A percentile compares a stretch with the other conserved stretches of the same genome.
Conservation (phyloP, 2,329 filamentous ascomycete species). For the Apiospora sp. region DNA sequence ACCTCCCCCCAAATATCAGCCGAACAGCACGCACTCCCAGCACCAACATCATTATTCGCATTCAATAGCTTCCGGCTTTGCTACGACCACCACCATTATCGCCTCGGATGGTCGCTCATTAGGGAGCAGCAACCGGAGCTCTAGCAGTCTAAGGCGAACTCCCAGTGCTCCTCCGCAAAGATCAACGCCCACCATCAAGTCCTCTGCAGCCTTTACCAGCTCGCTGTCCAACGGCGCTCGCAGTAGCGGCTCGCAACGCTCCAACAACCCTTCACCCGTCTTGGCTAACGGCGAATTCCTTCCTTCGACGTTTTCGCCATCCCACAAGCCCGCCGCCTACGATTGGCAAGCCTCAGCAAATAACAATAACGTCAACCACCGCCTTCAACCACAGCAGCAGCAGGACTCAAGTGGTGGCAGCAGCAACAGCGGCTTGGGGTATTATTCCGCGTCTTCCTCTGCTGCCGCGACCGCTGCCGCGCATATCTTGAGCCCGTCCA, state of each 20-base stretch:
- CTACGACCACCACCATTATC: conserved; percentile 17
- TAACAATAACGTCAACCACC: conserved; percentile 21
- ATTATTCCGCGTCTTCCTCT: conserved; percentile 14
- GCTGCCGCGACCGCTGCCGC: conserved; percentile 25
- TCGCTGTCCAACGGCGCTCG: conserved; percentile 27
- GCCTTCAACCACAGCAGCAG: not conserved
- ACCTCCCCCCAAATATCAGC: conserved; percentile 51
- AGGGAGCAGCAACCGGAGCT: conserved; percentile 67
- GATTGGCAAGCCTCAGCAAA: conserved; percentile 39
- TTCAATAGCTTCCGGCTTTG: conserved; percentile 52
- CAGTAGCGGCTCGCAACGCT: conserved; percentile 48
- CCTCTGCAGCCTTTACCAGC: conserved; percentile 53
- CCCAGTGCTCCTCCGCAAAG: conserved; percentile 63
- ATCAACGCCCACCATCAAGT: conserved; percentile 32
- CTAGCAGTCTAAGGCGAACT: conserved; percentile 66
- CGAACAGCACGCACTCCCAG: conserved; percentile 20
- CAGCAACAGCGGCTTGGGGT: conserved; percentile 8
- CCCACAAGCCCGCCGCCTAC: conserved; percentile 37
- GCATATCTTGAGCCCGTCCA: conserved; percentile 2
- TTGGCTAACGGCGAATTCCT: conserved; percentile 56
- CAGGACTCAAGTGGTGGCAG: not conserved
- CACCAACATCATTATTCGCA: conserved; percentile 59
- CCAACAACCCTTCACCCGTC: conserved; percentile 53
- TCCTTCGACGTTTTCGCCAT: conserved; percentile 47
- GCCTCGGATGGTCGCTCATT: conserved; percentile 48